Evolutionary conservation across 768 basidiomycete species (phyloP).

Genomic region (Suillus alpinus): DNA sequence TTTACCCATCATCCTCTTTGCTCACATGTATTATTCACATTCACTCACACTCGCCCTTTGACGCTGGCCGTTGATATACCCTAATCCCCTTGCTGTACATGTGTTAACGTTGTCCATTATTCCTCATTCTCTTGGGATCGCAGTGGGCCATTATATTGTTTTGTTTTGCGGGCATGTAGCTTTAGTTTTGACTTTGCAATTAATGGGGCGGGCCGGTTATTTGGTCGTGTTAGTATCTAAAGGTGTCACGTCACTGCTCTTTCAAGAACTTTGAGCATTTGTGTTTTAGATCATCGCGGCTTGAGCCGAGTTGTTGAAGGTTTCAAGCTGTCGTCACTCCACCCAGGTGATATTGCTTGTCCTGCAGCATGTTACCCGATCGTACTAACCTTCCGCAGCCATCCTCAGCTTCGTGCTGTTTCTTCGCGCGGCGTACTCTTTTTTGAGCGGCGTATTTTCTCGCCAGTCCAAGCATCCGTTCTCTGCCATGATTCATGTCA

Average conservation of each 20-base stretch:
- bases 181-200: slow-evolving; percentile 3
- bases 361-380: slow-evolving; percentile 2
- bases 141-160: slow-evolving; percentile 1
- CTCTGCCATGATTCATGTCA: slow-evolving; percentile 40
- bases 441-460: slow-evolving; percentile 12
- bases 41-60: neutral
- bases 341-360: slow-evolving; percentile 16
- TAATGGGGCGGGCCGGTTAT: neutral
- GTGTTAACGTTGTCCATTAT: neutral
- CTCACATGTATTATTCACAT: slow-evolving; percentile 2
- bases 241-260: neutral
- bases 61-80: slow-evolving; percentile 3
- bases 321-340: slow-evolving; percentile 29
- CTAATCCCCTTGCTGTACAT: neutral
- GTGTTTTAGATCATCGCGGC: slow-evolving; percentile 4
- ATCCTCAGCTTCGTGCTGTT: slow-evolving; percentile 34
- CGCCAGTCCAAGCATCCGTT: slow-evolving; percentile 8
- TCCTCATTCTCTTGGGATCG: neutral
- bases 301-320: neutral
- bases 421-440: slow-evolving; percentile 24
- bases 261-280: neutral
- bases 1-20: slow-evolving; percentile 1
- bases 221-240: neutral
- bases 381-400: slow-evolving; percentile 11
- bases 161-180: slow-evolving; percentile 1